These are phyloP conservation scores for Xylariomycetidae sp. DNA, from an alignment of 2,329 filamentous ascomycete species.

Conservation along the genomic window DNA sequence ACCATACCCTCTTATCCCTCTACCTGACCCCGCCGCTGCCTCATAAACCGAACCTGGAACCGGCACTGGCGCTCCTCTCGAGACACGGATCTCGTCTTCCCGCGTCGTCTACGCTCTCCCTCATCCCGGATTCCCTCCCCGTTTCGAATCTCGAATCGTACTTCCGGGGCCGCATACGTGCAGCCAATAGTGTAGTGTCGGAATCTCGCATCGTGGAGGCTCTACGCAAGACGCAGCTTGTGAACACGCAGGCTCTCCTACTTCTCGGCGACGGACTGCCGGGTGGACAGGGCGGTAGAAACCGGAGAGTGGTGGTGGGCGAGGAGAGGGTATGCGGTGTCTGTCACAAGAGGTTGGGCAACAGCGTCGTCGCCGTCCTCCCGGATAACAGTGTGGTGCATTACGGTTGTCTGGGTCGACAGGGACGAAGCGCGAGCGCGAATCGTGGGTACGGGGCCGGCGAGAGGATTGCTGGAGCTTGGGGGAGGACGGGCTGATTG, in stretches of 20 bases:
- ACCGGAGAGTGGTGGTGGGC: conserved; percentile 69
- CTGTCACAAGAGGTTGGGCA: conserved; percentile 88
- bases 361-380: conserved; percentile 85
- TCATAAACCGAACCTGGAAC: conserved; percentile 66
- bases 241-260: conserved; percentile 69
- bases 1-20: conserved; percentile 83
- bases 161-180: conserved; percentile 84
- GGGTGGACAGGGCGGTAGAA: conserved; percentile 48
- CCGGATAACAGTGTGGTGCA: conserved; percentile 80
- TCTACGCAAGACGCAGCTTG: conserved; percentile 72
- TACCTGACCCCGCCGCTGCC: conserved; percentile 79
- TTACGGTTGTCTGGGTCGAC: conserved; percentile 65
- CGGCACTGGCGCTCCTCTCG: conserved; percentile 82
- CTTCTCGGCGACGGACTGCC: conserved; percentile 65
- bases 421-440: conserved; percentile 31
- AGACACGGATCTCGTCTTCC: conserved; percentile 90
- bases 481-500: conserved; percentile 22
- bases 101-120: conserved; percentile 75
- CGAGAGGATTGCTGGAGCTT: conserved; percentile 23
- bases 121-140: conserved; percentile 78
- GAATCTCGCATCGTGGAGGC: conserved; percentile 73
- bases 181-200: conserved; percentile 76
- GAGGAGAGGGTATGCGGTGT: conserved; percentile 89
- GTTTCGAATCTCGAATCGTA: conserved; percentile 81
- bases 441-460: conserved; percentile 22